Percentiles rank a stretch among this genome's conserved stretches.
These are phyloP conservation scores for Quillaja saponaria DNA, from an alignment of 306 rosid genomes.

Conservation along the genomic window DNA sequence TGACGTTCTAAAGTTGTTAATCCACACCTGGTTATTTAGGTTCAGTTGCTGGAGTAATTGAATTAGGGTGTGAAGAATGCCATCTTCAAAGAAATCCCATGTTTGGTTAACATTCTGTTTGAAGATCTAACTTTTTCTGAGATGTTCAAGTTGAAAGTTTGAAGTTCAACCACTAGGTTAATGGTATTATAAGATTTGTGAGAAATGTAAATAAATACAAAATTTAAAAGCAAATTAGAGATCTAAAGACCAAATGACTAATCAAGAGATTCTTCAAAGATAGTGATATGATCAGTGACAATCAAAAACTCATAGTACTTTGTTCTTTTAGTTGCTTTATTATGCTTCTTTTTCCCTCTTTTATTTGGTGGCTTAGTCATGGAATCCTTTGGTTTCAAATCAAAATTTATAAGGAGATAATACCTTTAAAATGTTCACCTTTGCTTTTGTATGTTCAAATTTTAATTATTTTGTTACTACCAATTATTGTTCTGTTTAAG, in stretches of 20 bases:
- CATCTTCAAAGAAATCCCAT: slow-evolving; percentile 6
- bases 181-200: too few relatives aligned
- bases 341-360: slow-evolving; percentile 42
- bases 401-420: slow-evolving; percentile 42
- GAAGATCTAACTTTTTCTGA: slow-evolving; percentile 43
- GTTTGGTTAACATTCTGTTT: slow-evolving; percentile 70
- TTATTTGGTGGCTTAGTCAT: slow-evolving; percentile 37
- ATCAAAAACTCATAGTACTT: slow-evolving; percentile 27
- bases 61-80: not conserved
- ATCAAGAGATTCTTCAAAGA: slow-evolving; percentile 39
- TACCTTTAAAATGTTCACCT: slow-evolving; percentile 44
- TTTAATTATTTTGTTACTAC: slow-evolving; percentile 3
- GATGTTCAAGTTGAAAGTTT: not conserved
- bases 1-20: too few relatives aligned
- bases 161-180: too few relatives aligned
- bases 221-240: not conserved
- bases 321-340: slow-evolving; percentile 44
- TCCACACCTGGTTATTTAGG: not conserved
- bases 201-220: too few relatives aligned
- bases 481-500: too few relatives aligned
- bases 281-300: slow-evolving; percentile 34
- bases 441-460: slow-evolving; percentile 25
- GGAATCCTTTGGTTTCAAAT: slow-evolving; percentile 44
- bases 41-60: not conserved
- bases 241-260: slow-evolving; percentile 13